phyloP scores from a whole-genome alignment of 208 protist species.

The Herpetomonas samuelpessoai region DNA sequence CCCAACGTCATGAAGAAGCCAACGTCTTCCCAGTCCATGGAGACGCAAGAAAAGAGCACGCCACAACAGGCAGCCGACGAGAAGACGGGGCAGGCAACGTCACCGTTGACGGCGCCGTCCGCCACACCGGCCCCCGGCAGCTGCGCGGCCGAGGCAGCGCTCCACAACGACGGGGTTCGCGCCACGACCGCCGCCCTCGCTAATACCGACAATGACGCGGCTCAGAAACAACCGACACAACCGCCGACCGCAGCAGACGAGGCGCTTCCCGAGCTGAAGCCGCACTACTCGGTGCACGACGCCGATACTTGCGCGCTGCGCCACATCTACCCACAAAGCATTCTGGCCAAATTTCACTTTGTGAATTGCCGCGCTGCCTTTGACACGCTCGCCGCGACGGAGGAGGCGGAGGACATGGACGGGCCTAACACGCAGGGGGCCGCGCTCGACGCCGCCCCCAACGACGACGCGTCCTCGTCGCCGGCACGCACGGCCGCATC shows the following conservation, averaged over 20 bases:
- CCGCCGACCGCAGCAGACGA: neutral
- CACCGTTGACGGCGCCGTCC: too few relatives aligned
- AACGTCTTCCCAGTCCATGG: neutral
- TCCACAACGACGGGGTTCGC: neutral
- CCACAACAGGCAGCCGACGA: neutral
- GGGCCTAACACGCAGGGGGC: slow-evolving; percentile 8
- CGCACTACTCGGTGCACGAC: slow-evolving; percentile 45
- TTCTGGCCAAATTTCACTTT: slow-evolving; percentile 30
- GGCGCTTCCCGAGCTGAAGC: neutral
- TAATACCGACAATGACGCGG: neutral
- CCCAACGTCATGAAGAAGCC: slow-evolving; percentile 22
- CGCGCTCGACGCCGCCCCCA: slow-evolving; percentile 9
- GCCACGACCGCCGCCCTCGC: neutral
- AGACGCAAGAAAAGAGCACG: neutral
- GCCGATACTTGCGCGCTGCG: slow-evolving; percentile 27
- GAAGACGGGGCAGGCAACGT: too few relatives aligned
- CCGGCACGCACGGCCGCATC: neutral
- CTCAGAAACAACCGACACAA: neutral
- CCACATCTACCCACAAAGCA: slow-evolving; percentile 21
- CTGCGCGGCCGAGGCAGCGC: neutral
- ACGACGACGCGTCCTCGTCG: slow-evolving; percentile 4
- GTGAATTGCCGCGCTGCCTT: slow-evolving; percentile 32
- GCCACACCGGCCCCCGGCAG: too few relatives aligned
- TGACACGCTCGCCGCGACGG: slow-evolving; percentile 15
- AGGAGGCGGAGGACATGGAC: slow-evolving; percentile 4